Evolutionary conservation across 768 basidiomycete genomes (phyloP), one percentile per base, ranked within the genome.

Genomic region (Serendipita sp.): DNA sequence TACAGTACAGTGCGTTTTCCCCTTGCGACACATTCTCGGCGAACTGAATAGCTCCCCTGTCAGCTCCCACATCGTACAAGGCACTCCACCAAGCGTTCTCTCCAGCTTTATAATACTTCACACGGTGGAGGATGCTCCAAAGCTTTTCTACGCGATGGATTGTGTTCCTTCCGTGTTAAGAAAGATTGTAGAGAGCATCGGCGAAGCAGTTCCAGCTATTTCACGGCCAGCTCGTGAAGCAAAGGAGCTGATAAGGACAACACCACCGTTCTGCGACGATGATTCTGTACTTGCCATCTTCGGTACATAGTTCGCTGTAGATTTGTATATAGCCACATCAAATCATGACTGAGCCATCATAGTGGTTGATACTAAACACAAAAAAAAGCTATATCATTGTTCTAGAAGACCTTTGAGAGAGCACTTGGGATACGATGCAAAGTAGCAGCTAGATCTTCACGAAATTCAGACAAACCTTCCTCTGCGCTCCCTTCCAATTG

Each of bases 201-300:
- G 78, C 2, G 83, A 78, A 64, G 89, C 92, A 44, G 80, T 80
- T 38, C 82, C 88, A 2, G 76, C 79, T 20, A 82, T 94, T 44
- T 78, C 88, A 9, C 77, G 90, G 50, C 90, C 90, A 0, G 86
- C 90, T 4, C 76, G 91, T 45, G 90, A 94, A 69, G 85, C 92
- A 2, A 78, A 84, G 65, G 92, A 95, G 60, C 63, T 85, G 24
- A 69, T 94, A 34, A 73, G 69, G 66, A 70, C 70, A 42, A 68
- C 68, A 42, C 65, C 69, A 30, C 72, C 72, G 42, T 76, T 67
- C 64, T 61, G 67, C 7, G 71, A 71, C 34, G 75, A 76, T 64
- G 68, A 70, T 17, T 64, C 62, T 20, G 69, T 76, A 4, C 70
- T 70, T 61, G 66, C 67, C 3, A 53, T 56, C 16, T 51, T 63